These are phyloP conservation scores for Elaeagnus macrophylla DNA, from an alignment of 306 rosid species.

Conservation along the genomic window DNA sequence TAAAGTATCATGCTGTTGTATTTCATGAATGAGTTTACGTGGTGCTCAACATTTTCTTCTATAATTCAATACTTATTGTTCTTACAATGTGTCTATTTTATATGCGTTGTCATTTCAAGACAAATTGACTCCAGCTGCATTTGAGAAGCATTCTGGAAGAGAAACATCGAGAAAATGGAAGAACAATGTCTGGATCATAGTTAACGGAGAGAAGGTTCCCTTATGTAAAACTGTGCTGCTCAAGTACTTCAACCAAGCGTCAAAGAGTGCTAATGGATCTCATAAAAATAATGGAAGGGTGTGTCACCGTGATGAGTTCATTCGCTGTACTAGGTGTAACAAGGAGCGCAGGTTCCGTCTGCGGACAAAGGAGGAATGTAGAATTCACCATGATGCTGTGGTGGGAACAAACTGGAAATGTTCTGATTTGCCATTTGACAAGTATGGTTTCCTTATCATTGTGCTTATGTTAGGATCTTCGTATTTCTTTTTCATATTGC, in stretches of 20 bases:
- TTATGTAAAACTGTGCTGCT: conserved; percentile 75
- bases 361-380: conserved; percentile 84
- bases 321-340: conserved; percentile 61
- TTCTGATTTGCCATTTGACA: conserved; percentile 76
- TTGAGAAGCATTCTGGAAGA: conserved; percentile 98
- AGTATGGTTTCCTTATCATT: conserved; percentile 42
- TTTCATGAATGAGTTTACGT: conserved; percentile 9
- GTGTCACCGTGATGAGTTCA: conserved; percentile 85
- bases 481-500: not conserved
- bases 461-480: not conserved
- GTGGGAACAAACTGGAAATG: conserved; percentile 79
- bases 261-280: conserved; percentile 57
- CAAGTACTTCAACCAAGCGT: conserved; percentile 75
- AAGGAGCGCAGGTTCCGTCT: conserved; percentile 91
- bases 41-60: not conserved
- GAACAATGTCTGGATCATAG: conserved; percentile 89
- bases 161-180: conserved; percentile 98
- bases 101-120: conserved; percentile 31
- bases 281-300: conserved; percentile 54
- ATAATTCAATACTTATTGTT: conserved; percentile 4
- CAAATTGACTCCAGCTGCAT: conserved; percentile 83
- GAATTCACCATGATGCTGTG: conserved; percentile 78
- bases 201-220: conserved; percentile 83
- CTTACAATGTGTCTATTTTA: conserved; percentile 14
- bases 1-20: conserved; percentile 4